Evolutionary conservation across 2,329 filamentous ascomycete genomes (phyloP), one percentile per base, ranked within the genome.

Genomic region (Epichloe brachyelytri): DNA sequence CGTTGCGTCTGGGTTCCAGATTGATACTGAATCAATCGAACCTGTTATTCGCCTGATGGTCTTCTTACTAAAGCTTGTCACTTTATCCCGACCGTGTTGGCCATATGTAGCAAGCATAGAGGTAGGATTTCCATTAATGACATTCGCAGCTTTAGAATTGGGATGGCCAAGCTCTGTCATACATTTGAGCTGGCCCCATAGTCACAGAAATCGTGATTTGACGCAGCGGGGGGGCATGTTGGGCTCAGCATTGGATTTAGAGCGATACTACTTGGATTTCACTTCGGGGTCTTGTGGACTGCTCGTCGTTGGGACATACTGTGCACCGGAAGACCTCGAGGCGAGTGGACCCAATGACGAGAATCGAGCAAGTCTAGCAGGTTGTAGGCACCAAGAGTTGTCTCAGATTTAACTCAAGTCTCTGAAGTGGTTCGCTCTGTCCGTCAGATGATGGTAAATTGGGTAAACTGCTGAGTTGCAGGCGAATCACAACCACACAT

Each of bases 31-130:
- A 56, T 47, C 62, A 7, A 36, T 67, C 6, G 55, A 60, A 60
- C 65, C 64, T 63, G 66, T 46, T 49, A 69, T 5, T 19, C 82
- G 83, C 46, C 66, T 87, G 3, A 58, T 65, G 1, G 58, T 90
- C 1, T 90, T 95, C 58, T 63, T 84, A 5, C 57, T 76, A 47
- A 95, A 95, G 65, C 68, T 89, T 8, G 68, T 76, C 12, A 79
- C 80, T 0, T 67, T 93, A 10, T 74, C 77, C 3, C 73, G 76
- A 45, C 78, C 83, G 1, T 95, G 89, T 64, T 80, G 80, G 63
- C 88, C 88, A 0, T 82, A 82, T 52, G 80, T 81, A 43, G 74
- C 79, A n/a, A 82, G 77, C 43, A 71, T 79, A 6, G 77, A 77
- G 64, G 67, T 89, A 4, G 73, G 80, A 4, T 82, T 84, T 57